These are phyloP conservation scores for Cyberlindnera mississippiensis DNA, from an alignment of 805 yeast species.

Conservation along the genomic window DNA sequence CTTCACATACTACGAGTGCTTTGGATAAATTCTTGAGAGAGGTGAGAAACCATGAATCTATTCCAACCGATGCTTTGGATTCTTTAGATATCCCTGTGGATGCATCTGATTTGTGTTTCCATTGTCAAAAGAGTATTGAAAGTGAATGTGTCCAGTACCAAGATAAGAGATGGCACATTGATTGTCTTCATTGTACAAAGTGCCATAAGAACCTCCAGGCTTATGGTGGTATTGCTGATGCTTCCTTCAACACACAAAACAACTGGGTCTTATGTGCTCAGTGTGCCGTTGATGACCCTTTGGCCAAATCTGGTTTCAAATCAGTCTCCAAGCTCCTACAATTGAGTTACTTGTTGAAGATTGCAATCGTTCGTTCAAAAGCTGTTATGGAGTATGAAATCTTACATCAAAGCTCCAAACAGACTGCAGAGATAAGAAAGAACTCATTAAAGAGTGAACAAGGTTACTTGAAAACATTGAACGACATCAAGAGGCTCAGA, in stretches of 20 bases:
- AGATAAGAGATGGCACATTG: constrained; percentile 75
- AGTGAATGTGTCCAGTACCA: constrained; percentile 66
- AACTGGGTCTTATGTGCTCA: constrained; percentile 51
- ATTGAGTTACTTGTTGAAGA: constrained; percentile 69
- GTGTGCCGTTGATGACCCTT: constrained; percentile 53
- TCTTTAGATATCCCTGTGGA: constrained; percentile 47
- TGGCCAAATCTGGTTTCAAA: constrained; percentile 51
- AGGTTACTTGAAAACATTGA: constrained; percentile 64
- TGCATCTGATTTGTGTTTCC: constrained; percentile 72
- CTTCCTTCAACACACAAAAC: constrained; percentile 35
- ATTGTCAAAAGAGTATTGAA: constrained; percentile 76
- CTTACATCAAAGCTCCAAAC: constrained; percentile 8
- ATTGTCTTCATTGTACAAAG: constrained; percentile 63
- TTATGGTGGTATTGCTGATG: constrained; percentile 39
- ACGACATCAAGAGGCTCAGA: constrained; percentile 72
- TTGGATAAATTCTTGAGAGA: constrained; percentile 58
- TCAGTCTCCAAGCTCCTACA: constrained; percentile 69
- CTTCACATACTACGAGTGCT: constrained; percentile 53
- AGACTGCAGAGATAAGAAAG: constrained; percentile 2
- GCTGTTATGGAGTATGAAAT: constrained; percentile 48
- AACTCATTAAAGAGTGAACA: constrained; percentile 34
- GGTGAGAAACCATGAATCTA: constrained; percentile 43
- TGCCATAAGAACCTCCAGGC: constrained; percentile 45
- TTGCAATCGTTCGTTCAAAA: constrained; percentile 75
- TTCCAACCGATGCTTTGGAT: constrained; percentile 32